These are phyloP conservation scores for Candida anutae DNA, from an alignment of 1,139 yeast species.

Conservation along the genomic window DNA sequence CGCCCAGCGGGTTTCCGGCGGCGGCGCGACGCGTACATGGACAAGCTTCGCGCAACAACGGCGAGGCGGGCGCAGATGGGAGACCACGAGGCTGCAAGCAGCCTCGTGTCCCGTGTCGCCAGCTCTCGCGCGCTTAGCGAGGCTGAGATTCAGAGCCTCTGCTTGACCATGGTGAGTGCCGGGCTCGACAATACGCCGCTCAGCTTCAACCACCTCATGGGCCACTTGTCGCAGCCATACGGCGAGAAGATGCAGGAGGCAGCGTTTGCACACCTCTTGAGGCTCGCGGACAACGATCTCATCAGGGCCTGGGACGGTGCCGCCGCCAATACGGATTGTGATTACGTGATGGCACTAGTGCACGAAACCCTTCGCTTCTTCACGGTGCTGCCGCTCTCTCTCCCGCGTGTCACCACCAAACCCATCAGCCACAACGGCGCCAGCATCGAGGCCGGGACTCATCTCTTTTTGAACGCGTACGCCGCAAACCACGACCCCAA, in stretches of 20 bases:
- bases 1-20: slow-evolving; percentile 30
- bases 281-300: slow-evolving; percentile 19
- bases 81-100: slow-evolving; percentile 12
- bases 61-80: slow-evolving; percentile 6
- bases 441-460: slow-evolving; percentile 48
- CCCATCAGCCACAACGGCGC: slow-evolving; percentile 30
- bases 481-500: slow-evolving; percentile 61
- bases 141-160: slow-evolving; percentile 51
- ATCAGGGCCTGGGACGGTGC: slow-evolving; percentile 42
- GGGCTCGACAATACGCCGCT: slow-evolving; percentile 71
- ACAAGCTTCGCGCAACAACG: slow-evolving; percentile 17
- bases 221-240: slow-evolving; percentile 48
- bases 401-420: slow-evolving; percentile 55
- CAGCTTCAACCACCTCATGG: slow-evolving; percentile 52
- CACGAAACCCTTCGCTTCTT: slow-evolving; percentile 57
- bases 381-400: slow-evolving; percentile 58
- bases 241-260: slow-evolving; percentile 39
- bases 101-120: slow-evolving; percentile 37
- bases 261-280: slow-evolving; percentile 29
- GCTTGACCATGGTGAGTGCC: slow-evolving; percentile 73
- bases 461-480: slow-evolving; percentile 58
- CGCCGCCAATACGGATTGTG: slow-evolving; percentile 28
- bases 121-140: slow-evolving; percentile 14
- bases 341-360: slow-evolving; percentile 49
- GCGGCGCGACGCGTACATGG: slow-evolving; percentile 52